phyloP scores from a whole-genome alignment of 495 filamentous ascomycete species.

The Talaromyces ruber region DNA sequence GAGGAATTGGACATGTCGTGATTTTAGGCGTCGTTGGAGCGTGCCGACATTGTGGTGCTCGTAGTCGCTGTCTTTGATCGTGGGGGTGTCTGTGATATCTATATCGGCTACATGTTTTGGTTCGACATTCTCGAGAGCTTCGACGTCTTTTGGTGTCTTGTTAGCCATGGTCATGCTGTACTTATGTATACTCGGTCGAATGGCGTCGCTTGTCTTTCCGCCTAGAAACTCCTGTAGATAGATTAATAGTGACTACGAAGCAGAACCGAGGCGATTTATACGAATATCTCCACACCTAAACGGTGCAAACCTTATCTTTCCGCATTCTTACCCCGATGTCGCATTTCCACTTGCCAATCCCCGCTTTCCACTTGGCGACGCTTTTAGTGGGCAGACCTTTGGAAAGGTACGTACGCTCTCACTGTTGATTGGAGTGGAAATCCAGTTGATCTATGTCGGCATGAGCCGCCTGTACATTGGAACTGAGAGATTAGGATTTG shows the following conservation, averaged over 20 bases:
- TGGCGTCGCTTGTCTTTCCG: not conserved
- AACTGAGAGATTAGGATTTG: not conserved
- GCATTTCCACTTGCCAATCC: not conserved
- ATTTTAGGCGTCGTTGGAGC: conserved; percentile 32
- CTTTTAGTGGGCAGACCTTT: not conserved
- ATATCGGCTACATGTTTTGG: not conserved
- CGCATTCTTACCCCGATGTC: not conserved
- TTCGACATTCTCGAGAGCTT: not conserved
- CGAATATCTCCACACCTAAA: not conserved
- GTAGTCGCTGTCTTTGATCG: not conserved
- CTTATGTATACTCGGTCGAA: not conserved
- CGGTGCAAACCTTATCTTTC: not conserved
- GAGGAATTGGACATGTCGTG: conserved; percentile 58
- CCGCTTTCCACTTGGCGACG: not conserved
- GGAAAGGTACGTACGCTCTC: too few relatives aligned
- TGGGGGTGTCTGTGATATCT: not conserved
- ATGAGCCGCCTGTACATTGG: not conserved
- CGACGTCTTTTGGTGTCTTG: not conserved
- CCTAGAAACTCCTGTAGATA: not conserved
- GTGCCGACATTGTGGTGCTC: conserved; percentile 1
- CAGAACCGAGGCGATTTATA: not conserved
- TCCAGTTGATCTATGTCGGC: not conserved
- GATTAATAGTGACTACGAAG: not conserved
- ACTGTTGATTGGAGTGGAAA: not conserved
- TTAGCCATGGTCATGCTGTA: not conserved